Percentiles rank a stretch among this genome's conserved stretches.
These are phyloP conservation scores for Rosa chinensis DNA, from an alignment of 306 rosid genomes.

Conservation along the genomic window DNA sequence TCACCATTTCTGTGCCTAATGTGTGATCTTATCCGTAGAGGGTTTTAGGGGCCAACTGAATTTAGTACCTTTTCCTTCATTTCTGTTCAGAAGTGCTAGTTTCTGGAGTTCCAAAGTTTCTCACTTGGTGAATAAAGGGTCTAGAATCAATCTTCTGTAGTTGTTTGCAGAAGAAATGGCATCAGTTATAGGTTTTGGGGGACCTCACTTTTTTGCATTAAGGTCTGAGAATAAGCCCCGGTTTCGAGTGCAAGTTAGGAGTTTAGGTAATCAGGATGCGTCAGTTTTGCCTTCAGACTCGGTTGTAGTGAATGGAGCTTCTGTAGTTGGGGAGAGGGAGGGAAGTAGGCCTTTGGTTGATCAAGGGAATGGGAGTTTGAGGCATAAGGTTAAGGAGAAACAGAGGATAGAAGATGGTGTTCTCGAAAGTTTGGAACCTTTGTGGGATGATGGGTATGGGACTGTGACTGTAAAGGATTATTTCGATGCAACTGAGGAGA, in stretches of 20 bases:
- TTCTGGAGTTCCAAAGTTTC: background rate
- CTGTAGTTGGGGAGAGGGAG: conserved; percentile 37
- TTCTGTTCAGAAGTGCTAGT: background rate
- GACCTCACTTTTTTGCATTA: conserved; percentile 33
- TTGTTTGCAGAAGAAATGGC: conserved; percentile 44
- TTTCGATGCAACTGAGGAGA: conserved; percentile 51
- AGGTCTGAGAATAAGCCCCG: conserved; percentile 22
- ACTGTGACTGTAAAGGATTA: conserved; percentile 67
- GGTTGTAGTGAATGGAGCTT: conserved; percentile 39
- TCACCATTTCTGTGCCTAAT: background rate
- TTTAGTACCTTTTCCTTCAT: background rate
- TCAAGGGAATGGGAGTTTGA: conserved; percentile 36
- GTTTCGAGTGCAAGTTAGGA: conserved; percentile 35
- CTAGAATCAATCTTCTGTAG: background rate
- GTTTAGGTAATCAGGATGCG: conserved; percentile 30
- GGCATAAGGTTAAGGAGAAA: conserved; percentile 25
- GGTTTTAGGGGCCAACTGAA: background rate
- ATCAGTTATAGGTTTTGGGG: conserved; percentile 33
- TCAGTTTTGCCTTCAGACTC: conserved; percentile 43
- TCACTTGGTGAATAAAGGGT: background rate
- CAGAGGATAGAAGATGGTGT: conserved; percentile 8
- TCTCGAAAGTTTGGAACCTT: conserved; percentile 45
- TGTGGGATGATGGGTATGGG: conserved; percentile 92
- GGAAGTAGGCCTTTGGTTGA: conserved; percentile 30
- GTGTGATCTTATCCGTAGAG: background rate